These are phyloP conservation scores for Eucalyptus marginata DNA, from an alignment of 345 rosid species.

Conservation along the genomic window DNA sequence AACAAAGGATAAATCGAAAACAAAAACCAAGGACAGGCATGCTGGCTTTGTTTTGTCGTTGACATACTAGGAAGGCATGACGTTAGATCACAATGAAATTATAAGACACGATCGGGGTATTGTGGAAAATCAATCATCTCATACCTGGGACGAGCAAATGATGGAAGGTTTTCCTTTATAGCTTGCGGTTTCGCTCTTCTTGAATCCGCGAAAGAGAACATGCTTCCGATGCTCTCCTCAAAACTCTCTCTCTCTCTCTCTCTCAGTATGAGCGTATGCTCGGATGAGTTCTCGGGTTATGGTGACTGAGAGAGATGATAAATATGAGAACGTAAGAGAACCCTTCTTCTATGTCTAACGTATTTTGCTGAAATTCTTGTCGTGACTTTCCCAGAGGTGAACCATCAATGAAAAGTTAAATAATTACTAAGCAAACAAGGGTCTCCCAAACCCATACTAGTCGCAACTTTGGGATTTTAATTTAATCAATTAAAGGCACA, in stretches of 20 bases:
- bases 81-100: background rate
- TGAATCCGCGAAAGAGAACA: background rate
- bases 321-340: background rate
- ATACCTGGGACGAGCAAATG: background rate
- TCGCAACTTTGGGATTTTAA: background rate
- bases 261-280: too few species aligned
- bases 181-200: background rate
- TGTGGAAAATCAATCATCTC: background rate
- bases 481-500: background rate
- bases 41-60: background rate
- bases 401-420: rapidly evolving
- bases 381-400: background rate
- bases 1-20: background rate
- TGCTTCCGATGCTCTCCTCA: background rate
- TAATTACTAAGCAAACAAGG: too few species aligned
- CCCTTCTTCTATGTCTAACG: background rate
- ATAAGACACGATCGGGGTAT: too few species aligned
- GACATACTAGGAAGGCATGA: background rate
- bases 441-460: background rate
- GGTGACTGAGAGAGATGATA: too few species aligned
- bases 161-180: background rate
- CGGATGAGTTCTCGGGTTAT: too few species aligned
- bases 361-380: background rate
- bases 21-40: background rate
- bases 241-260: background rate